Evolutionary conservation across 805 yeast species (phyloP), one percentile per base, ranked within the genome.

Genomic region (Metschnikowia drakensbergensis): DNA sequence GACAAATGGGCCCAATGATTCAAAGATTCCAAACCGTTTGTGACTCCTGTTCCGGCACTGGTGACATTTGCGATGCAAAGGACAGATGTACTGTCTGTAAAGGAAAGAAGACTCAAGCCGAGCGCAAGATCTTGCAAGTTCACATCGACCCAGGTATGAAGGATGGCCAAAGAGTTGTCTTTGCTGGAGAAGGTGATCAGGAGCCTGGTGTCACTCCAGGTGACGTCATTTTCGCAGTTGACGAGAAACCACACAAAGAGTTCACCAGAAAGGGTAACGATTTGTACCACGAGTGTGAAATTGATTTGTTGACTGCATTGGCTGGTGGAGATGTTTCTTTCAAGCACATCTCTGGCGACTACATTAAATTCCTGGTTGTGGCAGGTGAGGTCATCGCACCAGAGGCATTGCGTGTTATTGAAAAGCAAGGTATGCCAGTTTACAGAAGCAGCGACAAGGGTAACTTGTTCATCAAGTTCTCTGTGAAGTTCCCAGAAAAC

Each of bases 1-100:
- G 96, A 76, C 98, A 94, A 74, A 91, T 94, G 97, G 99, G 99
- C 60, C 97, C 96, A 58, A 89, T 94, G 91, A 87, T 94, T 63
- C 99, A 94, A 77, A 87, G 97, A 79, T 88, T 88, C 82, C 98
- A 94, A 76, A 83, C 95, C 40, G 83, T 82, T 47, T 94, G 99
- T 86, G 92, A 87, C 59, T 84, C 72, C 51, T 94, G 99, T 83
- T 73, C 82, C 57, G 99, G 98, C 66, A 77, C 85, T 51, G 99
- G 99, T 67, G 92, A 86, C 68, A 86, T 85, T 55, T 80, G 90
- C 64, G 83, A 86, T 67, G 79, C 91, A 46, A 86, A 86, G 74
- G 96, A 89, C 72, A 81, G 90, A 63, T 94, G 99, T 82, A 81
- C 81, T 60, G 63, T 70, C 27, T 94, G 99, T 80, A 74, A 74